Evolutionary conservation across 2,329 filamentous ascomycete species (phyloP).

Genomic region (Passalora sequoiae): DNA sequence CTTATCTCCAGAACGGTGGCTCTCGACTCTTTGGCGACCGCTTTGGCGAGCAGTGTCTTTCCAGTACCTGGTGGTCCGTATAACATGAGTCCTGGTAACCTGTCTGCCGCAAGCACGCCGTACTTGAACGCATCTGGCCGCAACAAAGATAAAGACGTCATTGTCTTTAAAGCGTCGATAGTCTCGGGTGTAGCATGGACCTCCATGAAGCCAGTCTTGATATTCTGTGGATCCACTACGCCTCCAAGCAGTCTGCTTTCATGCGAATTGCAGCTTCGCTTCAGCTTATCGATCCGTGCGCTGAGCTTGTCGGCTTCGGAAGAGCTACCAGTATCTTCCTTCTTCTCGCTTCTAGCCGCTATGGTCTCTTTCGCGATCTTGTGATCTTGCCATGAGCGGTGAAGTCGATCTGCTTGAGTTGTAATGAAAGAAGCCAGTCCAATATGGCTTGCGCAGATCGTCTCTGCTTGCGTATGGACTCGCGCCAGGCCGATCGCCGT

Average conservation of each 20-base stretch:
- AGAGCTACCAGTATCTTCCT: background rate
- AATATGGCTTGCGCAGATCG: constrained; percentile 37
- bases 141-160: constrained; percentile 80
- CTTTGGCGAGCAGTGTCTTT: constrained; percentile 72
- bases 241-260: constrained; percentile 79
- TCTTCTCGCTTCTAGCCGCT: background rate
- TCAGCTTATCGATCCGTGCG: constrained; percentile 42
- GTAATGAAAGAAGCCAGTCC: constrained; percentile 25
- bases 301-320: constrained; percentile 7
- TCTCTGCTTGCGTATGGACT: constrained; percentile 28
- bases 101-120: constrained; percentile 83
- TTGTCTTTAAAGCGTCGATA: constrained; percentile 77
- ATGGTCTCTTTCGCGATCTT: constrained; percentile 4
- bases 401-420: constrained; percentile 20
- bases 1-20: constrained; percentile 75
- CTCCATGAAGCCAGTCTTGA: constrained; percentile 81
- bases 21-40: constrained; percentile 60
- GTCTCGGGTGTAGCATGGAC: constrained; percentile 79
- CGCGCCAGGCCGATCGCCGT: constrained; percentile 49
- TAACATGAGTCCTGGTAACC: constrained; percentile 89
- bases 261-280: constrained; percentile 62
- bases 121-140: constrained; percentile 95
- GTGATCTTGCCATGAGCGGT: constrained; percentile 14
- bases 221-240: constrained; percentile 73
- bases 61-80: constrained; percentile 89